phyloP scores from a whole-genome alignment of 805 yeast species.

The Lipomyces orientalis region DNA sequence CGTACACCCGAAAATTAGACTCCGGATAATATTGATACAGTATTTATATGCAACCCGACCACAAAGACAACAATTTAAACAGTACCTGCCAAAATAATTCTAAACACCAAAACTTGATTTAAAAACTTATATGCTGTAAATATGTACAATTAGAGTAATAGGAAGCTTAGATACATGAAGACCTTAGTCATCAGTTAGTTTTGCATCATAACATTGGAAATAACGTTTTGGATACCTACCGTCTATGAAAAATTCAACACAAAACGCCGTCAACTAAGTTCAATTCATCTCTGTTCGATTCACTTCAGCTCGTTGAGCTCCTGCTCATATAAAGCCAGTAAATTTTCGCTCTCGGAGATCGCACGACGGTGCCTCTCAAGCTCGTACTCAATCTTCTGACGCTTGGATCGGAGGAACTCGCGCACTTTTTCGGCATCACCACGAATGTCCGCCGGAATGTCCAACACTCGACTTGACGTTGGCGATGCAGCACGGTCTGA shows the following conservation, averaged over 20 bases:
- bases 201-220: neutral
- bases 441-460: conserved; percentile 42
- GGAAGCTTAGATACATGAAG: neutral
- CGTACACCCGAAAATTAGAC: no score
- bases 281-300: neutral
- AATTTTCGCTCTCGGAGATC: conserved; percentile 40
- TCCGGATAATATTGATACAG: no score
- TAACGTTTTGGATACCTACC: neutral
- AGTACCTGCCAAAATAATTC: no score
- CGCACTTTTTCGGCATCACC: conserved; percentile 40
- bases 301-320: conserved; percentile 35
- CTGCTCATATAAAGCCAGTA: conserved; percentile 44
- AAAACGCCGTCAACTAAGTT: neutral
- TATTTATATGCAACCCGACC: no score
- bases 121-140: neutral
- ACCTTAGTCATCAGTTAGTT: neutral
- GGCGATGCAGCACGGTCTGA: conserved; percentile 7
- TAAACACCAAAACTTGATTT: no score
- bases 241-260: neutral
- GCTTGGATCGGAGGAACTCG: conserved; percentile 45
- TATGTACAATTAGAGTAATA: neutral
- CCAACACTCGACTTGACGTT: conserved; percentile 16
- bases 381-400: conserved; percentile 45
- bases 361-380: conserved; percentile 41
- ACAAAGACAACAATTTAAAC: no score